Conservation (phyloP, 139 green algal species). For the Pleodorina starrii region DNA sequence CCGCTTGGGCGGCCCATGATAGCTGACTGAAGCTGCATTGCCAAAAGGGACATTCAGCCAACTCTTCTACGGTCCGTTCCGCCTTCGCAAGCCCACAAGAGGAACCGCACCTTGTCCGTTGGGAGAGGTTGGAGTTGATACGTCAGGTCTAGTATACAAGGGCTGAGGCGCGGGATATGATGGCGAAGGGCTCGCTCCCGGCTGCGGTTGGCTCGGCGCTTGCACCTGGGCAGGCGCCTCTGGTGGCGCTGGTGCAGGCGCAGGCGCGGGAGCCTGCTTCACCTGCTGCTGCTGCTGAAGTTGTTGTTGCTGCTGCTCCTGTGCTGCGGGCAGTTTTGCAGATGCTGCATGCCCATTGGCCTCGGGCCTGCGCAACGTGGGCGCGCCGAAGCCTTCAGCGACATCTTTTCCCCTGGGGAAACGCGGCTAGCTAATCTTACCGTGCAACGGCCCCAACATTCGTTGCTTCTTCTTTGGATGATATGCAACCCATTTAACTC, state of each 20-base stretch:
- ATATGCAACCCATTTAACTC: constrained; percentile 19
- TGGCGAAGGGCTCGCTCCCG: background rate
- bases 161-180: constrained; percentile 9
- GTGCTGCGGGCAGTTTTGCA: background rate
- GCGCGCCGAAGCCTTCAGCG: background rate
- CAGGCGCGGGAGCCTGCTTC: background rate
- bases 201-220: background rate
- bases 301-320: background rate
- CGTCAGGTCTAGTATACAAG: constrained; percentile 24
- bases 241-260: background rate
- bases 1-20: background rate
- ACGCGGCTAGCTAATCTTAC: no score
- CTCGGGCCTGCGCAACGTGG: background rate
- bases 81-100: background rate
- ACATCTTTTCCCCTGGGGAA: no score
- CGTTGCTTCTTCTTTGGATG: background rate
- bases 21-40: background rate
- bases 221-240: background rate
- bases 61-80: background rate
- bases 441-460: background rate
- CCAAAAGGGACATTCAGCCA: background rate
- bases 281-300: background rate
- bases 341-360: background rate
- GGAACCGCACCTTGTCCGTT: background rate
- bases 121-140: background rate